These are phyloP conservation scores for Fusarium avenaceum DNA, from an alignment of 2,329 filamentous ascomycete genomes.

Conservation along the genomic window DNA sequence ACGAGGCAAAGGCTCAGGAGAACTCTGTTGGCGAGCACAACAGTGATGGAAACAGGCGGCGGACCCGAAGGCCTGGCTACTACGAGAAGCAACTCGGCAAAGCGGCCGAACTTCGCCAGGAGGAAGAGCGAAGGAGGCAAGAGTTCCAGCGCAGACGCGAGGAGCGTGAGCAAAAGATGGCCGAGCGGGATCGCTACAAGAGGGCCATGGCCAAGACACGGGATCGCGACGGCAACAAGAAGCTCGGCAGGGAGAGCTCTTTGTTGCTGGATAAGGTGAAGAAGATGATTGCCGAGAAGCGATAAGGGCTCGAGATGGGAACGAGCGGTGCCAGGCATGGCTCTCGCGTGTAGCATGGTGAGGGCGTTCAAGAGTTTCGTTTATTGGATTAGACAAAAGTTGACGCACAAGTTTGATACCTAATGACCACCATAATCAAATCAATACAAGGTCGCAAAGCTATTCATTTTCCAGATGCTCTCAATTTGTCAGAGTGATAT, in stretches of 20 bases:
- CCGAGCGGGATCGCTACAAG: slow-evolving; percentile 74
- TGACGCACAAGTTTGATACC: slow-evolving; percentile 28
- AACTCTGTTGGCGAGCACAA: slow-evolving; percentile 39
- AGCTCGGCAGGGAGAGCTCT: slow-evolving; percentile 84
- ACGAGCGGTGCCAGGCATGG: background rate
- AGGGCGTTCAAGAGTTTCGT: slow-evolving; percentile 32
- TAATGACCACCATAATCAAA: slow-evolving; percentile 19
- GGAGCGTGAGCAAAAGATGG: slow-evolving; percentile 74
- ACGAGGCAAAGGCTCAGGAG: slow-evolving; percentile 55
- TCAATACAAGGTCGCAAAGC: slow-evolving; percentile 6
- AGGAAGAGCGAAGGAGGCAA: slow-evolving; percentile 58
- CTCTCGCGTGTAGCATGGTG: slow-evolving; percentile 2
- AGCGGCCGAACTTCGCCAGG: slow-evolving; percentile 58
- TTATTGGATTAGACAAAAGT: slow-evolving; percentile 40
- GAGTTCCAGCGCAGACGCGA: slow-evolving; percentile 65
- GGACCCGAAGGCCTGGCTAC: slow-evolving; percentile 64
- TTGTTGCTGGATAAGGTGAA: slow-evolving; percentile 83
- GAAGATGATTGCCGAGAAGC: slow-evolving; percentile 70
- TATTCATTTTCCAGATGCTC: background rate
- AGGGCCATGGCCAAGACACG: slow-evolving; percentile 81
- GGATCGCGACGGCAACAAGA: slow-evolving; percentile 80
- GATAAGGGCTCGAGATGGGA: background rate
- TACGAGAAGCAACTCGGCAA: slow-evolving; percentile 74
- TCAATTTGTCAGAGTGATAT: background rate
- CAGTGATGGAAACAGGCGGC: slow-evolving; percentile 53